Evolutionary conservation across 768 basidiomycete genomes (phyloP).

Genomic region (Phallus indusiatus): DNA sequence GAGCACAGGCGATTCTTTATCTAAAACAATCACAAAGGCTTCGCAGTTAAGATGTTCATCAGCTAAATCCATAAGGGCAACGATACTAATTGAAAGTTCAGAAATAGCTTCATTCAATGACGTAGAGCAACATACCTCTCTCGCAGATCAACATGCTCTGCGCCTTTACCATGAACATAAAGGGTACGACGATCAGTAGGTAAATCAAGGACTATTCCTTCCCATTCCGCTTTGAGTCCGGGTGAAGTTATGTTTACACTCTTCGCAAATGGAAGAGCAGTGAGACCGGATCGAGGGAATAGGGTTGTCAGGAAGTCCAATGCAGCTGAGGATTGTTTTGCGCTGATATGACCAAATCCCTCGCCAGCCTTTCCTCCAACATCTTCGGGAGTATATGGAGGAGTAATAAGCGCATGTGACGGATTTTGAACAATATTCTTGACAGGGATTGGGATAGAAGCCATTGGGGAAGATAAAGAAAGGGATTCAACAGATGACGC

Average conservation of each 20-base stretch:
- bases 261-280: constrained; percentile 61
- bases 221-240: constrained; percentile 58
- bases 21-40: constrained; percentile 71
- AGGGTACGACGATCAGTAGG: constrained; percentile 52
- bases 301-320: constrained; percentile 71
- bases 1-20: constrained; percentile 60
- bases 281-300: constrained; percentile 65
- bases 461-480: constrained; percentile 13
- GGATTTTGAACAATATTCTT: constrained; percentile 26
- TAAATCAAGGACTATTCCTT: constrained; percentile 69
- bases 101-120: not conserved
- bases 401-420: constrained; percentile 44
- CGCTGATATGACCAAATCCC: constrained; percentile 31
- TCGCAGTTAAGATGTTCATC: constrained; percentile 75
- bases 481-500: constrained; percentile 7
- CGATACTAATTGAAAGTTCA: constrained; percentile 41
- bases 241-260: constrained; percentile 66
- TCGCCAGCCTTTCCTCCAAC: constrained; percentile 34
- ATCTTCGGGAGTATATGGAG: constrained; percentile 72
- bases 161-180: constrained; percentile 79
- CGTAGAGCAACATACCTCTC: constrained; percentile 52
- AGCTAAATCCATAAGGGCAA: constrained; percentile 79
- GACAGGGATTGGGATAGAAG: constrained; percentile 34
- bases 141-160: constrained; percentile 66
- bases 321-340: constrained; percentile 48